Evolutionary conservation across 495 filamentous ascomycete species (phyloP).

Genomic region (Sabuloglossum arenarium): DNA sequence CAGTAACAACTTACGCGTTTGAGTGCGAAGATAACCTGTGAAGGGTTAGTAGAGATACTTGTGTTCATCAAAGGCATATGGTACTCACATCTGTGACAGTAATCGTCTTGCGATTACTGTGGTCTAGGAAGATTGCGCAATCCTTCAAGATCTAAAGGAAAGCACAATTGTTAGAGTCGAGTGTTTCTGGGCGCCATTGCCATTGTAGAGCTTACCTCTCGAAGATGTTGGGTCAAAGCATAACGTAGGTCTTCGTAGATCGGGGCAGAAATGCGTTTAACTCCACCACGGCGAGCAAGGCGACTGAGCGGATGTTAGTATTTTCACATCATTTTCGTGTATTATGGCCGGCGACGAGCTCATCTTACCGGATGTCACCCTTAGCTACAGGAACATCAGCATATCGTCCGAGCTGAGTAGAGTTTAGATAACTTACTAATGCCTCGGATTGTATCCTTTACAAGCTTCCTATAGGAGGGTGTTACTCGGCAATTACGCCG

Average conservation of each 20-base stretch:
- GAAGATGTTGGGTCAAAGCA: slow-evolving; percentile 29
- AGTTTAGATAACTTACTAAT: neutral
- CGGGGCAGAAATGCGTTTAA: slow-evolving; percentile 42
- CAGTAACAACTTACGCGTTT: slow-evolving; percentile 1
- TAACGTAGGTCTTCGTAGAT: slow-evolving; percentile 54
- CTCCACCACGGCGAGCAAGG: slow-evolving; percentile 57
- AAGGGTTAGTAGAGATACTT: neutral
- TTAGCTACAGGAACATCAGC: slow-evolving; percentile 24
- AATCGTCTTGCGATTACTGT: slow-evolving; percentile 5
- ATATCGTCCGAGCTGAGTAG: neutral
- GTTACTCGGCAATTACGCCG: no score
- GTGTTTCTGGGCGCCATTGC: neutral
- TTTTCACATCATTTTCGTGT: no score
- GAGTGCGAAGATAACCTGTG: slow-evolving; percentile 5
- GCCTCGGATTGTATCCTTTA: neutral
- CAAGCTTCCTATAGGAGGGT: neutral
- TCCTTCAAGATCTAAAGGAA: slow-evolving; percentile 3
- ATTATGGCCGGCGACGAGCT: neutral
- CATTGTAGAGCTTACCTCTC: slow-evolving; percentile 21
- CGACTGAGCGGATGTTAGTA: slow-evolving; percentile 26
- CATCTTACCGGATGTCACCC: slow-evolving; percentile 39
- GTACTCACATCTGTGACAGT: slow-evolving; percentile 6
- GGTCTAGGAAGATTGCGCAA: slow-evolving; percentile 2
- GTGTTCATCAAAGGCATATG: neutral
- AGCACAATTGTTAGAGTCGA: no score